Conservation (phyloP, 2,329 filamentous ascomycete genomes). For the Colletotrichum tamarilloi region DNA sequence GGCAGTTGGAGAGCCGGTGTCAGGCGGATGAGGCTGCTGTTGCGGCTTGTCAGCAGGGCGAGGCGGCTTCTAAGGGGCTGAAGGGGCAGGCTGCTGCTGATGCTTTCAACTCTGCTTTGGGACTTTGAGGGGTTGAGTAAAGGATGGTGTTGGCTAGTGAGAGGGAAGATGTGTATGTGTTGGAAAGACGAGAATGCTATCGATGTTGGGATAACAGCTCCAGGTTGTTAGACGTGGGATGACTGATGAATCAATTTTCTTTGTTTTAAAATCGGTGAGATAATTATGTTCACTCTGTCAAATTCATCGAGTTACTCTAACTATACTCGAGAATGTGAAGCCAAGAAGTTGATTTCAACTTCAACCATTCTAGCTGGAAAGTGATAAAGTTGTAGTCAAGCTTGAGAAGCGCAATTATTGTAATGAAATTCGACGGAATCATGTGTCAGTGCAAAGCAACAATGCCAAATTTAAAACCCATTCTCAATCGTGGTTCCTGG, state of each 20-base stretch:
- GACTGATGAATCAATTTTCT: not conserved
- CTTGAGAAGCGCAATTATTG: not conserved
- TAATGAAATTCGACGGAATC: accelerated
- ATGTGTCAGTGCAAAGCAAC: not conserved
- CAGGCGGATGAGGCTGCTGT: slow-evolving; percentile 38
- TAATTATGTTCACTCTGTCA: no score
- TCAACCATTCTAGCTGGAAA: not conserved
- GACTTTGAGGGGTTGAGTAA: not conserved
- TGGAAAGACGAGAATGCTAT: not conserved
- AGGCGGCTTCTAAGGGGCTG: slow-evolving; percentile 37
- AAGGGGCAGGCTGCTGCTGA: slow-evolving; percentile 41
- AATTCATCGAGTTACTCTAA: no score
- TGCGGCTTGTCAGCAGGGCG: slow-evolving; percentile 35
- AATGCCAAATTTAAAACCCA: not conserved
- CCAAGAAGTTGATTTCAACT: no score
- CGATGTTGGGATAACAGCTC: not conserved
- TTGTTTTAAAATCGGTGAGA: accelerated
- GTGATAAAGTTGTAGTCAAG: not conserved
- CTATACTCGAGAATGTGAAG: not conserved
- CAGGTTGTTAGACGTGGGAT: not conserved
- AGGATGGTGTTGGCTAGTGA: not conserved
- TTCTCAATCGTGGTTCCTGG: not conserved
- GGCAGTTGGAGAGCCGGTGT: slow-evolving; percentile 48
- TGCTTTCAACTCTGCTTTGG: slow-evolving; percentile 39
- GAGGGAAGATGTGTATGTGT: not conserved